Conservation (phyloP, 2,329 filamentous ascomycete genomes). For the Colletotrichum tropicale region DNA sequence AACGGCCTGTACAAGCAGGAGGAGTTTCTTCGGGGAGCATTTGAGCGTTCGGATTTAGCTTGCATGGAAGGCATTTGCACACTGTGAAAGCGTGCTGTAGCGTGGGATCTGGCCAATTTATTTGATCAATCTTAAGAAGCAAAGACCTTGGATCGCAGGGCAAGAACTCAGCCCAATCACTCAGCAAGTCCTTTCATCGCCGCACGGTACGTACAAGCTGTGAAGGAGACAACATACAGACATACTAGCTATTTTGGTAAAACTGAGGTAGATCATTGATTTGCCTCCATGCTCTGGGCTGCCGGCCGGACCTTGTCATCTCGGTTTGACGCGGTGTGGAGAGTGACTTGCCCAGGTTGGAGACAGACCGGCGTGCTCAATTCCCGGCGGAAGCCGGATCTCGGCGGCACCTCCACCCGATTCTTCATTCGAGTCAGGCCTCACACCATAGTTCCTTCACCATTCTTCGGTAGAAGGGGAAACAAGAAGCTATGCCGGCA, state of each 20-base stretch:
- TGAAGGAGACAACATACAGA: neutral
- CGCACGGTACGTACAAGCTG: neutral
- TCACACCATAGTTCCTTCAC: neutral
- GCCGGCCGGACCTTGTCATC: neutral
- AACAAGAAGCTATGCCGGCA: neutral
- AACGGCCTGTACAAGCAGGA: neutral
- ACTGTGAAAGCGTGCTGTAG: neutral
- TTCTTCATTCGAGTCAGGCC: neutral
- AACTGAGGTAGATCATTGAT: neutral
- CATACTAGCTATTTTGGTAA: neutral
- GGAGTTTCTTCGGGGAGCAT: neutral
- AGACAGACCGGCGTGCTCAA: neutral
- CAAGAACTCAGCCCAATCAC: neutral
- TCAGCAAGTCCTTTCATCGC: neutral
- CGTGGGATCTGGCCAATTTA: neutral
- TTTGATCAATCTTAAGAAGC: neutral
- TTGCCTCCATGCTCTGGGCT: neutral
- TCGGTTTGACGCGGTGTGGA: neutral
- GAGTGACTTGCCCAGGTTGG: neutral
- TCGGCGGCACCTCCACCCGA: neutral
- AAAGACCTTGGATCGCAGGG: neutral
- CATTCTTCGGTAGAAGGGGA: neutral
- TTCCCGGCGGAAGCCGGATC: neutral
- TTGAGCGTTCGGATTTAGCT: neutral
- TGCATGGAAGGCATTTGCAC: neutral